A percentile compares a stretch with the other conserved stretches of the same genome.
phyloP scores from a whole-genome alignment of 2,329 filamentous ascomycete genomes.

The Madurella mycetomatis region DNA sequence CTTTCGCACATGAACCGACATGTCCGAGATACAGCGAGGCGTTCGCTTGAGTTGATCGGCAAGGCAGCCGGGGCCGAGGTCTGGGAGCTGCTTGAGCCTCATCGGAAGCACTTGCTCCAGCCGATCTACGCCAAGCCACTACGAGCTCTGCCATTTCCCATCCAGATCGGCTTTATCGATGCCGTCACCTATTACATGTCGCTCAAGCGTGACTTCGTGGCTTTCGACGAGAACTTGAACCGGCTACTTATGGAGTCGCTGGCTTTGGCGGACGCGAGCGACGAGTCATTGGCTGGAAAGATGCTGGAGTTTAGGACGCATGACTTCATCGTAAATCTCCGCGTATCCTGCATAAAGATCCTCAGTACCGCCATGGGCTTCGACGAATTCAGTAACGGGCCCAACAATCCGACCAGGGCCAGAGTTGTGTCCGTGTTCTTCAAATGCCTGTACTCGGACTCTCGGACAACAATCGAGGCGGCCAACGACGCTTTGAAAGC shows the following conservation, averaged over 20 bases:
- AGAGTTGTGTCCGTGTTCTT: slow-evolving; percentile 95
- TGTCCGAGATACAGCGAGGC: slow-evolving; percentile 81
- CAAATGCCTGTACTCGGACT: slow-evolving; percentile 92
- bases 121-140: slow-evolving; percentile 95
- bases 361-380: slow-evolving; percentile 91
- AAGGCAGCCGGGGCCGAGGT: slow-evolving; percentile 73
- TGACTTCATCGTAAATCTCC: slow-evolving; percentile 83
- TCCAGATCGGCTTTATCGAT: slow-evolving; percentile 97
- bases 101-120: slow-evolving; percentile 82
- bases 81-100: slow-evolving; percentile 81
- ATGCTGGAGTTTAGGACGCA: slow-evolving; percentile 93
- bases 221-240: slow-evolving; percentile 88
- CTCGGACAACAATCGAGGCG: slow-evolving; percentile 85
- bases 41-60: slow-evolving; percentile 75
- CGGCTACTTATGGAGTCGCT: slow-evolving; percentile 89
- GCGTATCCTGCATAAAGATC: slow-evolving; percentile 89
- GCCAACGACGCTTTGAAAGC: slow-evolving; percentile 87
- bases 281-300: slow-evolving; percentile 88
- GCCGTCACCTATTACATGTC: slow-evolving; percentile 93
- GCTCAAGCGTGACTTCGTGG: slow-evolving; percentile 81
- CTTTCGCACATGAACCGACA: slow-evolving; percentile 94
- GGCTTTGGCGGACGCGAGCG: slow-evolving; percentile 88
- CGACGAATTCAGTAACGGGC: slow-evolving; percentile 79
- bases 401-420: slow-evolving; percentile 60
- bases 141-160: slow-evolving; percentile 84